These are phyloP conservation scores for Ceratocystis alfenasii DNA, from an alignment of 2,329 filamentous ascomycete species.

Conservation along the genomic window DNA sequence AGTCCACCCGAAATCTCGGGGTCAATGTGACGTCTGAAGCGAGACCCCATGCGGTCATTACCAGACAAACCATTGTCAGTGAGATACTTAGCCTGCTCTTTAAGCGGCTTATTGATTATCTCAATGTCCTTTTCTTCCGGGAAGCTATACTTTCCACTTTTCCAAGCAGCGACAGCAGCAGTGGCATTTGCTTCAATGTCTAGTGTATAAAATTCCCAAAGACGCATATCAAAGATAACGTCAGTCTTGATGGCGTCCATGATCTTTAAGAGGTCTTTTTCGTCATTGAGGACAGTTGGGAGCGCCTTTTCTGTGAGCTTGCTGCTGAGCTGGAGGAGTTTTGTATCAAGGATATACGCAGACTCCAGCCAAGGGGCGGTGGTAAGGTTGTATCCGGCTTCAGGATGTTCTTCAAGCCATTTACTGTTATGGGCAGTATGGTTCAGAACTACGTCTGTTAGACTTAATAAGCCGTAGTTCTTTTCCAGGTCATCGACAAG, in stretches of 20 bases:
- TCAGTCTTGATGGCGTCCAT: constrained; percentile 76
- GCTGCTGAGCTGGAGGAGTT: constrained; percentile 62
- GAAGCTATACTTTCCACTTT: constrained; percentile 43
- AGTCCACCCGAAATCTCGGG: constrained; percentile 51
- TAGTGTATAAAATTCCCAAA: constrained; percentile 91
- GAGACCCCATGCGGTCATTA: constrained; percentile 62
- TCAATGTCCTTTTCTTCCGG: constrained; percentile 33
- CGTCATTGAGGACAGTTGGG: constrained; percentile 58
- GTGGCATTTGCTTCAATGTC: constrained; percentile 63
- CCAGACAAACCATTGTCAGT: constrained; percentile 58
- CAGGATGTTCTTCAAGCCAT: constrained; percentile 89
- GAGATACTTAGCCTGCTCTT: constrained; percentile 48
- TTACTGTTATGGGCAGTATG: constrained; percentile 92
- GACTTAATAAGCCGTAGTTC: constrained; percentile 68
- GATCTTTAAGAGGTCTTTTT: constrained; percentile 63
- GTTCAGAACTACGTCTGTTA: constrained; percentile 97
- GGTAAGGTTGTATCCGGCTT: constrained; percentile 85
- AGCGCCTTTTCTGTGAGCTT: constrained; percentile 60
- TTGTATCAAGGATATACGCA: constrained; percentile 49
- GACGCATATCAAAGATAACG: constrained; percentile 61
- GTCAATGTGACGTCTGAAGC: constrained; percentile 61
- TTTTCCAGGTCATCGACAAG: constrained; percentile 73
- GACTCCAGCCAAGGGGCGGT: constrained; percentile 71
- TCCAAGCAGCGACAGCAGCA: constrained; percentile 61
- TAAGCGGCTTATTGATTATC: constrained; percentile 20